A percentile compares a stretch with the other conserved stretches of the same genome.
Conservation (phyloP, 352 stramenopile species). For the Phytophthora meadii region DNA sequence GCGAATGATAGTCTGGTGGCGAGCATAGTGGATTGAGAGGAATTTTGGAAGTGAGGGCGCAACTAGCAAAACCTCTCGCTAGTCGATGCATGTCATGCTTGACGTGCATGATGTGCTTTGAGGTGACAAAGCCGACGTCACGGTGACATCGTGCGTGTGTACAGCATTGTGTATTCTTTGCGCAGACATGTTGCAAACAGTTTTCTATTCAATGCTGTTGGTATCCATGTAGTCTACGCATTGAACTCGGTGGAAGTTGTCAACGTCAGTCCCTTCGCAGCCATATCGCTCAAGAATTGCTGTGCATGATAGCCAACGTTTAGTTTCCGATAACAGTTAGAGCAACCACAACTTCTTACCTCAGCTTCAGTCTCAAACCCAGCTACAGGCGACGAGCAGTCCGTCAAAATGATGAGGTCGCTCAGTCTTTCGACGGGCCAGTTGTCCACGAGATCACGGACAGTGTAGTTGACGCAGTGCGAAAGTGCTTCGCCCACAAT, state of each 20-base stretch:
- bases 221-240: not conserved
- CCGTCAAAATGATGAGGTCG: slow-evolving; percentile 67
- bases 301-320: slow-evolving; percentile 1
- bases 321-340: not conserved
- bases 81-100: slow-evolving; percentile 2
- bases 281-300: slow-evolving; percentile 65
- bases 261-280: slow-evolving; percentile 52
- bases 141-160: slow-evolving; percentile 14
- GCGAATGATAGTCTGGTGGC: slow-evolving; percentile 5
- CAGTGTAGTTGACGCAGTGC: slow-evolving; percentile 97
- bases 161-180: slow-evolving; percentile 7
- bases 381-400: slow-evolving; percentile 68
- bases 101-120: slow-evolving; percentile 8
- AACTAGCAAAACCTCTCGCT: slow-evolving; percentile 1
- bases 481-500: slow-evolving; percentile 95
- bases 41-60: not conserved
- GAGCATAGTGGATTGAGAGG: slow-evolving; percentile 7
- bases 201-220: no score
- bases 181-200: not conserved
- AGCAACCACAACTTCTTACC: slow-evolving; percentile 21
- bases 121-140: slow-evolving; percentile 12
- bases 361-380: slow-evolving; percentile 62
- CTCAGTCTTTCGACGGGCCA: slow-evolving; percentile 70
- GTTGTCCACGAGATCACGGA: slow-evolving; percentile 90
- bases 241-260: slow-evolving; percentile 51